Evolutionary conservation across 2,329 filamentous ascomycete genomes (phyloP).

Genomic region (Thielaviopsis punctulata): DNA sequence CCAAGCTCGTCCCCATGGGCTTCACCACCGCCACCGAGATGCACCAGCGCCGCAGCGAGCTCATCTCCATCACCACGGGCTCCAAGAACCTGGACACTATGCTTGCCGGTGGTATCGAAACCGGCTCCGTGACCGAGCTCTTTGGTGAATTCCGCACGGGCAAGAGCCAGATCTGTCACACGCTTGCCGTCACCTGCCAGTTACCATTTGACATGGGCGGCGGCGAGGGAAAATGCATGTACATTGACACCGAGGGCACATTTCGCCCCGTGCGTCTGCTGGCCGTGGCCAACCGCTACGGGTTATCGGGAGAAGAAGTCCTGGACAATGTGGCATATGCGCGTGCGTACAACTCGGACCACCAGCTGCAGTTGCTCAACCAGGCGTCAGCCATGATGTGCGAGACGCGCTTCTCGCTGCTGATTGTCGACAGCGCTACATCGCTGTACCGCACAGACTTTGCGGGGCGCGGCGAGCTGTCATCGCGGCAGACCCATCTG

Average conservation of each 20-base stretch:
- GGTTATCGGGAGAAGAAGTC: constrained; percentile 89
- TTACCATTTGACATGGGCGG: constrained; percentile 97
- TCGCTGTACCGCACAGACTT: constrained; percentile 94
- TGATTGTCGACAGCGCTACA: constrained; percentile 92
- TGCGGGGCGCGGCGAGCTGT: constrained; percentile 86
- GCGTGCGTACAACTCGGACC: constrained; percentile 94
- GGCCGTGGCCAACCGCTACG: constrained; percentile 84
- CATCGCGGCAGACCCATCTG: constrained; percentile 76
- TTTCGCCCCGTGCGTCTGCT: constrained; percentile 84
- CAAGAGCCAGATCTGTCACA: constrained; percentile 98
- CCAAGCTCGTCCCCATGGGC: constrained; percentile 94
- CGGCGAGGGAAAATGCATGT: constrained; percentile 93
- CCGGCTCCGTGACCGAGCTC: constrained; percentile 91
- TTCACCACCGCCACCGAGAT: constrained; percentile 99
- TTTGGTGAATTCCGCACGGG: constrained; percentile 97
- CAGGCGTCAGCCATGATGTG: constrained; percentile 99
- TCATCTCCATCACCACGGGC: constrained; percentile 95
- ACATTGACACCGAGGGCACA: constrained; percentile 96
- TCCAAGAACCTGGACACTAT: constrained; percentile 95
- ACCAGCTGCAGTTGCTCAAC: constrained; percentile 86
- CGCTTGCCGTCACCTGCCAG: constrained; percentile 94
- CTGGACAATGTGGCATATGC: constrained; percentile 97
- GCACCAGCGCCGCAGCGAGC: constrained; percentile 88
- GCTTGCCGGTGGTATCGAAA: constrained; percentile 86
- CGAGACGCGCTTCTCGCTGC: constrained; percentile 88